Evolutionary conservation across 192 early-diverging fungal species (phyloP).

Genomic region (Umbelopsis vinacea): DNA sequence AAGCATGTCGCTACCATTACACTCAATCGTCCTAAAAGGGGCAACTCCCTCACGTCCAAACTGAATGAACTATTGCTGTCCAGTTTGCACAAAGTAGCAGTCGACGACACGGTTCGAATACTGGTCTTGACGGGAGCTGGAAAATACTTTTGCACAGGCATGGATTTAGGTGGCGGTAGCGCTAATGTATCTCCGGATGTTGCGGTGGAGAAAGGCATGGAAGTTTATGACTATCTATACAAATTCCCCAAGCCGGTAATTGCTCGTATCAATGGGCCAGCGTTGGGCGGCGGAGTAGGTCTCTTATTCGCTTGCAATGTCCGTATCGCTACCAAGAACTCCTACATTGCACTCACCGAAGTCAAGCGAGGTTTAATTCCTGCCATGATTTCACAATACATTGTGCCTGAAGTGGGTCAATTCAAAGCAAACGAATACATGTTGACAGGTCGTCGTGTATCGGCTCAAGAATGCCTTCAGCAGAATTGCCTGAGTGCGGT

Average conservation of each 20-base stretch:
- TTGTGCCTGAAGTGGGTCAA: constrained; percentile 58
- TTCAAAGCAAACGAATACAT: constrained; percentile 59
- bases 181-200: constrained; percentile 22
- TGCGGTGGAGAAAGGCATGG: constrained; percentile 33
- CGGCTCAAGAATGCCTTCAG: constrained; percentile 37
- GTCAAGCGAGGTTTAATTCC: constrained; percentile 66
- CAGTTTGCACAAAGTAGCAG: constrained; percentile 45
- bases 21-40: constrained; percentile 54
- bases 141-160: constrained; percentile 69
- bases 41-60: constrained; percentile 55
- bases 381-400: constrained; percentile 65
- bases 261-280: constrained; percentile 66
- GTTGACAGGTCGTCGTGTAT: constrained; percentile 57
- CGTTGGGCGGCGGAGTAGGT: constrained; percentile 65
- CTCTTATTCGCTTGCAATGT: constrained; percentile 62
- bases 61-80: constrained; percentile 50
- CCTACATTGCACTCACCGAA: constrained; percentile 62
- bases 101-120: constrained; percentile 52
- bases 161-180: constrained; percentile 49
- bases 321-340: constrained; percentile 45
- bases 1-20: constrained; percentile 55
- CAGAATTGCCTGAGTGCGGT: constrained; percentile 40
- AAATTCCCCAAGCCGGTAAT: constrained; percentile 55
- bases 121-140: constrained; percentile 63
- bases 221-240: constrained; percentile 50